A percentile compares a stretch with the other conserved stretches of the same genome.
phyloP scores from a whole-genome alignment of 2,329 filamentous ascomycete genomes.

The Fusarium sp. region DNA sequence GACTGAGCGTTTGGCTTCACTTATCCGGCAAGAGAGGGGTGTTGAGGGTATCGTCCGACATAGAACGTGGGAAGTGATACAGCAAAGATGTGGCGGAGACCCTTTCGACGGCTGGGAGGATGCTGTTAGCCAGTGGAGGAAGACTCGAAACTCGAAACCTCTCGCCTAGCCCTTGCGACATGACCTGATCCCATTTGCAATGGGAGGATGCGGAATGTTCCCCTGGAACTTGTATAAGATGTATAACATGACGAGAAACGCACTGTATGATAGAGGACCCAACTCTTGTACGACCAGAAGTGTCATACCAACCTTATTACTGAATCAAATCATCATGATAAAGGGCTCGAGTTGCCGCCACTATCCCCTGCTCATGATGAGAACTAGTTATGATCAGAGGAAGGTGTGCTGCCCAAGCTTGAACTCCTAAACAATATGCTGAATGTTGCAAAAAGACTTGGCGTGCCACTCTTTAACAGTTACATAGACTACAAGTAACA shows the following conservation, averaged over 20 bases:
- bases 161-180: constrained; percentile 11
- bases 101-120: constrained; percentile 74
- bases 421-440: too few relatives aligned
- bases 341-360: neutral
- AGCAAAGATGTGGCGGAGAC: constrained; percentile 79
- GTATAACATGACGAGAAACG: constrained; percentile 21
- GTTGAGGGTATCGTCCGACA: constrained; percentile 86
- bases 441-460: too few relatives aligned
- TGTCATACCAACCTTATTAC: constrained; percentile 4
- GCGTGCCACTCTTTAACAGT: too few relatives aligned
- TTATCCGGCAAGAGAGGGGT: constrained; percentile 82
- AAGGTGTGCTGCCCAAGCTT: too few relatives aligned
- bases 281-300: constrained; percentile 23
- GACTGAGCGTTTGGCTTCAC: constrained; percentile 82
- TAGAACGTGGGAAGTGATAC: constrained; percentile 85
- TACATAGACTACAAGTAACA: too few relatives aligned
- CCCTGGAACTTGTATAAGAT: constrained; percentile 28
- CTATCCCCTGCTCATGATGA: neutral
- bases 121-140: constrained; percentile 75
- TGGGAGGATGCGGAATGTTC: neutral
- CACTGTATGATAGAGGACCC: constrained; percentile 34
- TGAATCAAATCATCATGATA: neutral
- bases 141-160: constrained; percentile 42
- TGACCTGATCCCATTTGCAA: neutral
- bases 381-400: neutral